Base-by-base conservation (phyloP, 2,329 filamentous ascomycete species). In the Zasmidium citrigriseum region DNA sequence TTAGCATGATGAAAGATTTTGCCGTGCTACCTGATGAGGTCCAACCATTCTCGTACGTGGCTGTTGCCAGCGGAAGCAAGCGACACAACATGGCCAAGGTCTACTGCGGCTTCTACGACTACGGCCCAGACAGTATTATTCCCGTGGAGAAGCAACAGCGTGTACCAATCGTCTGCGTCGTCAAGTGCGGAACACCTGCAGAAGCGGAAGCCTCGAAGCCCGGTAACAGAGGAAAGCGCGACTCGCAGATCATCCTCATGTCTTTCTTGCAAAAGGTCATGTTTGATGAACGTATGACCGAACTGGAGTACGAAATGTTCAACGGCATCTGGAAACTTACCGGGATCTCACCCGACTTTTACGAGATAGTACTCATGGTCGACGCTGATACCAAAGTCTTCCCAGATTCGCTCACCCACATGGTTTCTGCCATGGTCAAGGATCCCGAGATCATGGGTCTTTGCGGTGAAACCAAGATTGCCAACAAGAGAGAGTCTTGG, bases 261-360 rank as follows among this genome's bases (percentile, higher is more conserved):
- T 97, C 93, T 4, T 99, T 99, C 83, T 80, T 99, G 67, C 95
- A 99, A 74, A 99, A 99, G 80, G 95, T 99, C 72, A 99, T 99
- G 95, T 99, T 99, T 70, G 95, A 99, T 74, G 96, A 99, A 78
- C 90, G 95, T 62, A 99, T 99, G 95, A 99, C 96, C 18, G 93
- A 99, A 76, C 88, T 99, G 53, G 95, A 99, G 75, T 99, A 92
- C 72, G 95, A 99, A 73, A 98, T 99, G 90, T 99, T 99, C 82
- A 99, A 98, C 73, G 95, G 95, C 54, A 83, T 99, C 63, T 99
- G 93, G 93, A 96, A 96, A 76, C 91, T 99, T 46, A 99, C 95
- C 18, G 96, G 96, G 67, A 98, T 99, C 63, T 96, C 93, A 3
- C 95, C 95, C 14, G 95, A 99, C 76, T 99, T 93, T 75, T 99